Conservation (phyloP, 2,329 filamentous ascomycete species). For the Aspergillus sp. region DNA sequence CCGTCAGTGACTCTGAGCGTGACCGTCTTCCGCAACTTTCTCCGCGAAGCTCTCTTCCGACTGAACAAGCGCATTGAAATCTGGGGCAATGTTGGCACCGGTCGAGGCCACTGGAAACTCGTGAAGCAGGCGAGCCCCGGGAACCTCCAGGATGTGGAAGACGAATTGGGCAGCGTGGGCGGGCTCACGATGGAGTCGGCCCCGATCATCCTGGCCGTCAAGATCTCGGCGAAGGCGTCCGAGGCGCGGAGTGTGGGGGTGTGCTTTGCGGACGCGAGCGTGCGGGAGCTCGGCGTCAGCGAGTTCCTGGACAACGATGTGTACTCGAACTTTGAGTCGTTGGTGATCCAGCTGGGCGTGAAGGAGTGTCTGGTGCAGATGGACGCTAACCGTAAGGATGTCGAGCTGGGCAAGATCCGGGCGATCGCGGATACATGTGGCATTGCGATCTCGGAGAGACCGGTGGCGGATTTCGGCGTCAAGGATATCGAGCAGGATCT, state of each 20-base stretch:
- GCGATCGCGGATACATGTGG: conserved; percentile 91
- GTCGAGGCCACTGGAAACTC: conserved; percentile 84
- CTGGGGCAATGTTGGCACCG: conserved; percentile 70
- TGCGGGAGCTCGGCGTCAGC: conserved; percentile 90
- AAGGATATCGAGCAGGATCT: conserved; percentile 97
- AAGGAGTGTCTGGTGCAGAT: conserved; percentile 87
- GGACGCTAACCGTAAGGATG: conserved; percentile 77
- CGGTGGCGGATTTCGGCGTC: conserved; percentile 72
- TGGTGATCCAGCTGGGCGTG: conserved; percentile 93
- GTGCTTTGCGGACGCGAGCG: conserved; percentile 95
- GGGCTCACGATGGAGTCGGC: conserved; percentile 70
- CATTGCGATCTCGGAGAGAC: conserved; percentile 80
- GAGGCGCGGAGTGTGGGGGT: conserved; percentile 88
- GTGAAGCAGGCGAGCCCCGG: conserved; percentile 90
- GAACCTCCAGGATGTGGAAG: conserved; percentile 94
- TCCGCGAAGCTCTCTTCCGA: conserved; percentile 89
- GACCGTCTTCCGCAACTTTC: conserved; percentile 92
- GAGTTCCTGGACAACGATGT: conserved; percentile 99
- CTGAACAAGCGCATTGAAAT: conserved; percentile 90
- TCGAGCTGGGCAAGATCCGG: conserved; percentile 80
- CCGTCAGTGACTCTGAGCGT: conserved; percentile 93
- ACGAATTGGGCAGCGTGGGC: conserved; percentile 70
- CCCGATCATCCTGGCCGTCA: conserved; percentile 92
- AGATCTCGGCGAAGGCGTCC: conserved; percentile 80
- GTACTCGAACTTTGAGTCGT: conserved; percentile 95